Conservation (phyloP, 305 asterid genomes). For the Nicotiana rustica region DNA sequence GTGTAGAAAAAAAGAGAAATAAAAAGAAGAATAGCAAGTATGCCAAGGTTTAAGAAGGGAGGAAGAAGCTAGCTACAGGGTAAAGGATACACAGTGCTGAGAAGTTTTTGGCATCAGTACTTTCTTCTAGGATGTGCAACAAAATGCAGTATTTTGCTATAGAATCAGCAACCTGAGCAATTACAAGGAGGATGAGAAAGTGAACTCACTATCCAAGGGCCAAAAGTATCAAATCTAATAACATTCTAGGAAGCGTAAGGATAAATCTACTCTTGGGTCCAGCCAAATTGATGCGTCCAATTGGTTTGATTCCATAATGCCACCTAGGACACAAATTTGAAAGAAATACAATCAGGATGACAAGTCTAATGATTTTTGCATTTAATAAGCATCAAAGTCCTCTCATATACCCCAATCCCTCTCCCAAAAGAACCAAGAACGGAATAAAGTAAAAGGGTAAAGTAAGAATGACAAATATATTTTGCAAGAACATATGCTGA, state of each 20-base stretch:
- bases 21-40: neutral
- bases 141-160: conserved; percentile 80
- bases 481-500: conserved; percentile 15
- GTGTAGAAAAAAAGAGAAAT: neutral
- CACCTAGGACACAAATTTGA: conserved; percentile 56
- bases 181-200: conserved; percentile 29
- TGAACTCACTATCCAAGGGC: conserved; percentile 41
- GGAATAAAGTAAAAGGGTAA: conserved; percentile 18
- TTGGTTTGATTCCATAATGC: conserved; percentile 61
- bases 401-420: neutral
- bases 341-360: conserved; percentile 21
- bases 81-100: conserved; percentile 89
- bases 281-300: conserved; percentile 76
- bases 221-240: conserved; percentile 32
- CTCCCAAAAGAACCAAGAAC: neutral
- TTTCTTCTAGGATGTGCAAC: conserved; percentile 80
- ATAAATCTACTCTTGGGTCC: conserved; percentile 65
- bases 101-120: conserved; percentile 75
- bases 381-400: conserved; percentile 11
- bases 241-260: conserved; percentile 27
- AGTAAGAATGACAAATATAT: conserved; percentile 24
- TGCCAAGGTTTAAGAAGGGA: neutral
- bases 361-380: neutral
- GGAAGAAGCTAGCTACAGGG: conserved; percentile 6
- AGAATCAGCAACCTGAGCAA: conserved; percentile 73